Percentiles rank a stretch among this genome's conserved stretches.
phyloP scores from a whole-genome alignment of 2,329 filamentous ascomycete genomes.

The Talaromyces piceae region DNA sequence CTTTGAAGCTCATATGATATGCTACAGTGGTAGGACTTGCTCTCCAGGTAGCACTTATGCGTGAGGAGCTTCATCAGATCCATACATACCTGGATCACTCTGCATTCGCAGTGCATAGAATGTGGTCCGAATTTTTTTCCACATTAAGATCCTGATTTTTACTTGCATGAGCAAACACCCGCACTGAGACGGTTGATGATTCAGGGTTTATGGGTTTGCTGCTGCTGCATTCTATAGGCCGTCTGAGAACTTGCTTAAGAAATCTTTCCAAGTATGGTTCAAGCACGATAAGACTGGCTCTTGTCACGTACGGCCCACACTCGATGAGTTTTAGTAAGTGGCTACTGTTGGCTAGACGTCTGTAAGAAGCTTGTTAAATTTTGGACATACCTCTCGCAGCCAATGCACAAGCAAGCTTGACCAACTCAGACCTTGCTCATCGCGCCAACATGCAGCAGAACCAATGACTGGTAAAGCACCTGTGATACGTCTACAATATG shows the following conservation, averaged over 20 bases:
- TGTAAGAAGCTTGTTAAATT: neutral
- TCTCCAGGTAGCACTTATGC: neutral
- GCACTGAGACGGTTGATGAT: conserved; percentile 12
- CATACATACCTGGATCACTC: conserved; percentile 29
- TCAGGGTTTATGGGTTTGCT: conserved; percentile 16
- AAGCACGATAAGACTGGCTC: conserved; percentile 25
- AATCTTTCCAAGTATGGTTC: conserved; percentile 15
- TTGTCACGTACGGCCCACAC: conserved; percentile 25
- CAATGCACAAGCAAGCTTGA: conserved; percentile 2
- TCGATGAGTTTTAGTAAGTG: conserved; percentile 22
- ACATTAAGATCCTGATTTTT: conserved; percentile 14
- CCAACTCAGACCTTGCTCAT: conserved; percentile 10
- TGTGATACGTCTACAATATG: conserved; percentile 24
- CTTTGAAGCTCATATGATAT: conserved; percentile 40
- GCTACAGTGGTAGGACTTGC: neutral
- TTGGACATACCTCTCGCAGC: neutral
- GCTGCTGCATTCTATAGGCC: conserved; percentile 14
- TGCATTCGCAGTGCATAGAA: conserved; percentile 37
- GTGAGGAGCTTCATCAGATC: neutral
- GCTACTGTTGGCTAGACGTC: conserved; percentile 12
- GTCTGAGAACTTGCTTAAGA: conserved; percentile 31
- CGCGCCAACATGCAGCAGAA: conserved; percentile 17
- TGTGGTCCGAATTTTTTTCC: conserved; percentile 22
- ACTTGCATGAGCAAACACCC: neutral
- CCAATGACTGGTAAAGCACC: conserved; percentile 20